Percentiles rank a stretch among this genome's conserved stretches.
phyloP scores from a whole-genome alignment of 2,329 filamentous ascomycete species.

The Talaromyces marneffei region DNA sequence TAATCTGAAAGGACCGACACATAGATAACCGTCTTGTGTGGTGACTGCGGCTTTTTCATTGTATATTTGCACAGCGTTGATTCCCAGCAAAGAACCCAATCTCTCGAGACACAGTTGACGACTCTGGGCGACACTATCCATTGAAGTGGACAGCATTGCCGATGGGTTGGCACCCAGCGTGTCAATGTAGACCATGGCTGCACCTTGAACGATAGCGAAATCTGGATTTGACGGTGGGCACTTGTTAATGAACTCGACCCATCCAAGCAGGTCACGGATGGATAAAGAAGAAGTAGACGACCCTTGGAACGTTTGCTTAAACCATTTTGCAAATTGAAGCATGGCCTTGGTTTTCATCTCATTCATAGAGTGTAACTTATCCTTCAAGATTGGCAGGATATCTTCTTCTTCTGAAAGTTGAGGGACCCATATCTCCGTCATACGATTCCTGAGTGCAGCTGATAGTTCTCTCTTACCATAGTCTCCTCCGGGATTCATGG shows the following conservation, averaged over 20 bases:
- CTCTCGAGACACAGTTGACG: conserved; percentile 66
- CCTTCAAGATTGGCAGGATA: conserved; percentile 75
- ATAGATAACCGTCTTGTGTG: conserved; percentile 51
- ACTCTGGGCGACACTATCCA: conserved; percentile 64
- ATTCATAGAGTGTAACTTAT: conserved; percentile 57
- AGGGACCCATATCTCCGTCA: conserved; percentile 98
- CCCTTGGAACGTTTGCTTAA: conserved; percentile 71
- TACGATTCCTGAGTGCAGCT: conserved; percentile 87
- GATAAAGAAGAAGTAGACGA: conserved; percentile 74
- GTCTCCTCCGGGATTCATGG: conserved; percentile 98
- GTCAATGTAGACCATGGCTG: conserved; percentile 92
- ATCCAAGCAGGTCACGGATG: conserved; percentile 84
- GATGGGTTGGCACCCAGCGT: conserved; percentile 93
- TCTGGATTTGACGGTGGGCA: conserved; percentile 46
- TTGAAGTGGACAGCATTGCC: conserved; percentile 68
- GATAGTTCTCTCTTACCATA: conserved; percentile 98
- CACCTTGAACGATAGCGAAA: conserved; percentile 68
- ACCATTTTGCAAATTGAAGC: conserved; percentile 88
- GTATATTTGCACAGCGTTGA: conserved; percentile 63
- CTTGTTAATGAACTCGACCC: conserved; percentile 86
- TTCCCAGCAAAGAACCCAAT: conserved; percentile 60
- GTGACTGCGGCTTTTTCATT: conserved; percentile 55
- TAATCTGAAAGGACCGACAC: conserved; percentile 70
- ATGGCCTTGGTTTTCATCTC: conserved; percentile 60
- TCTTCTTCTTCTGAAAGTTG: conserved; percentile 78